A percentile compares a stretch with the other conserved stretches of the same genome.
These are phyloP conservation scores for Lenwebbia sp. DNA, from an alignment of 345 rosid genomes.

Conservation along the genomic window DNA sequence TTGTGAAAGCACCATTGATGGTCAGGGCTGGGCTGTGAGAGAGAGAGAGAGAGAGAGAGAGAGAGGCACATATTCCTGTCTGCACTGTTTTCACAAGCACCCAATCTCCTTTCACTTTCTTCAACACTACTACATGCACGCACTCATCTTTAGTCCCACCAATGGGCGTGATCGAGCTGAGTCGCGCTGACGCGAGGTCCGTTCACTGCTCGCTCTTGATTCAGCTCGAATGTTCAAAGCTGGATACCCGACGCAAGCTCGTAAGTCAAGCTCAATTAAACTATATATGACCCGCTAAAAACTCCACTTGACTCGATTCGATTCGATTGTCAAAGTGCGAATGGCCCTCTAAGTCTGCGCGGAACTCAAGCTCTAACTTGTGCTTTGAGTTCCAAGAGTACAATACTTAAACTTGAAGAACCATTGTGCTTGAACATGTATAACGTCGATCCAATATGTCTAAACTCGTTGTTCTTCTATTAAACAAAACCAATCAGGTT, in stretches of 20 bases:
- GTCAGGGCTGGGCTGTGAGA: background rate
- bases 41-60: background rate
- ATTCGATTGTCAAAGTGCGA: background rate
- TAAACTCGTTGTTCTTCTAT: background rate
- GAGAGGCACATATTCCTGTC: slow-evolving; percentile 19
- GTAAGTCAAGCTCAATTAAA: background rate
- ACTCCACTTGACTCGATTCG: background rate
- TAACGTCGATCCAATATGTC: background rate
- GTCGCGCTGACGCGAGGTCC: background rate
- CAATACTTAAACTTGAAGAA: background rate
- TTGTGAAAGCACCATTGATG: slow-evolving; percentile 20
- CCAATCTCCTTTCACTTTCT: background rate
- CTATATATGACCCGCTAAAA: background rate
- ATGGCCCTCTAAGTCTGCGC: background rate
- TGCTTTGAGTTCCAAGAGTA: background rate
- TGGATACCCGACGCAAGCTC: background rate
- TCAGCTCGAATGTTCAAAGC: background rate
- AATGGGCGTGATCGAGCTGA: background rate
- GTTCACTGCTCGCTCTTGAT: background rate
- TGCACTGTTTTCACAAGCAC: background rate
- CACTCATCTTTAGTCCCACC: background rate
- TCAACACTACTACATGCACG: background rate
- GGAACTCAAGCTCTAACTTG: background rate
- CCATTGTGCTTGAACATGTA: background rate
- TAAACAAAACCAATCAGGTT: background rate